These are phyloP conservation scores for Pichia thaimueangensis DNA, from an alignment of 805 yeast species.

Conservation along the genomic window DNA sequence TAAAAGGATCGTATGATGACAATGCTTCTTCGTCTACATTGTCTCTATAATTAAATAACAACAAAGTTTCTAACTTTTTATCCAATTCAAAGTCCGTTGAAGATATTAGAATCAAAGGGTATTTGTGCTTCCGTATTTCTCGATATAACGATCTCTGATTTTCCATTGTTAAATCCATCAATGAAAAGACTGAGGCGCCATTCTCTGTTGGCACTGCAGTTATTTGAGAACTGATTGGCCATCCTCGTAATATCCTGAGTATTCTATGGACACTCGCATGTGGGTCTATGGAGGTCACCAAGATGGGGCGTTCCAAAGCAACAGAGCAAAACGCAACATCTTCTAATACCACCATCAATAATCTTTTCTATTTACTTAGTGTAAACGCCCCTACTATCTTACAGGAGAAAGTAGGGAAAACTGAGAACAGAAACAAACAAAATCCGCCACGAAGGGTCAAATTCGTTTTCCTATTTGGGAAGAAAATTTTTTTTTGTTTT, in stretches of 20 bases:
- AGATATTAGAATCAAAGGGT: conserved; percentile 5
- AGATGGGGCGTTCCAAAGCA: conserved; percentile 2
- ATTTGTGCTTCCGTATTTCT: conserved; percentile 1
- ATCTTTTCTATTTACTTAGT: no score
- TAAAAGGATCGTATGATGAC: background rate
- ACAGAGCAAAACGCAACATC: conserved; percentile 2
- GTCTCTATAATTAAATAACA: conserved; percentile 5
- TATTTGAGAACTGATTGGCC: conserved; percentile 1
- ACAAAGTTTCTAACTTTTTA: background rate
- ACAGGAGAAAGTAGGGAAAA: no score
- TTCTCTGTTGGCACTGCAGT: background rate
- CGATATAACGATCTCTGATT: conserved; percentile 1
- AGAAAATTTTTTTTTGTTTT: background rate
- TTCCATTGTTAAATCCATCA: background rate
- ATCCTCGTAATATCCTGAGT: background rate
- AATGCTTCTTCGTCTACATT: background rate
- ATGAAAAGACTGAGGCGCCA: conserved; percentile 1
- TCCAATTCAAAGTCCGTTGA: background rate
- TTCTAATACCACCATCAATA: background rate
- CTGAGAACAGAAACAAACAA: no score
- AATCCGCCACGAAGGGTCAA: no score
- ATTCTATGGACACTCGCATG: conserved; percentile 1
- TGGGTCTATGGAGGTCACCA: conserved; percentile 2
- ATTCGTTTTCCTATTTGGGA: conserved; percentile 6
- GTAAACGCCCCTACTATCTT: no score